These are phyloP conservation scores for Vickermania ingenoplastis DNA, from an alignment of 208 protist genomes.

Conservation along the genomic window DNA sequence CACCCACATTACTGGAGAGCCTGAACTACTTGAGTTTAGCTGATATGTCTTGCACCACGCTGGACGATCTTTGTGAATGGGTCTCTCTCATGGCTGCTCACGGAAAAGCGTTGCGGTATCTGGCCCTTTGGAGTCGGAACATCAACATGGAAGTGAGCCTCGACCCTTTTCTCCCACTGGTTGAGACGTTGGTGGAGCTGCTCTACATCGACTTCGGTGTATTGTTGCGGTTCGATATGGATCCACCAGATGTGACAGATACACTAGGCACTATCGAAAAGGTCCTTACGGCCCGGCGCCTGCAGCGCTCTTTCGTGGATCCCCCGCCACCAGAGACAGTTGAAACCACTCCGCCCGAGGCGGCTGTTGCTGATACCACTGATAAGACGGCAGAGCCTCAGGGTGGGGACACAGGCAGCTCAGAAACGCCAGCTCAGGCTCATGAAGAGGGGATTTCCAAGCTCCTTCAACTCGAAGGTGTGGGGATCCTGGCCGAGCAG, in stretches of 20 bases:
- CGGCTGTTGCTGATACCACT: too few species aligned
- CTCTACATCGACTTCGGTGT: constrained; percentile 57
- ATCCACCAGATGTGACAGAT: constrained; percentile 15
- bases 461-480: too few species aligned
- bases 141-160: constrained; percentile 43
- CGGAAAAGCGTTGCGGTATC: constrained; percentile 15
- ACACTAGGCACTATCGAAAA: constrained; percentile 39
- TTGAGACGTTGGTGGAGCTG: constrained; percentile 21
- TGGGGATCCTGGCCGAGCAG: too few species aligned
- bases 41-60: constrained; percentile 29
- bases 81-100: constrained; percentile 11
- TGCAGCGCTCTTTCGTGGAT: constrained; percentile 3
- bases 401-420: not conserved
- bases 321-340: not conserved
- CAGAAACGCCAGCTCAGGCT: not conserved
- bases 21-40: constrained; percentile 33
- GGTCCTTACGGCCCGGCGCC: constrained; percentile 25
- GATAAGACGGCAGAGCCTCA: too few species aligned
- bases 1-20: constrained; percentile 14
- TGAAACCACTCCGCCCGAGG: not conserved
- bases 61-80: constrained; percentile 18
- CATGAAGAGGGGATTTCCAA: too few species aligned
- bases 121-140: constrained; percentile 57
- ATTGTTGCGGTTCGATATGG: constrained; percentile 38
- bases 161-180: constrained; percentile 16